A percentile compares a stretch with the other conserved stretches of the same genome.
phyloP scores from a whole-genome alignment of 129 eudicot species.

The Erigeron canadensis region DNA sequence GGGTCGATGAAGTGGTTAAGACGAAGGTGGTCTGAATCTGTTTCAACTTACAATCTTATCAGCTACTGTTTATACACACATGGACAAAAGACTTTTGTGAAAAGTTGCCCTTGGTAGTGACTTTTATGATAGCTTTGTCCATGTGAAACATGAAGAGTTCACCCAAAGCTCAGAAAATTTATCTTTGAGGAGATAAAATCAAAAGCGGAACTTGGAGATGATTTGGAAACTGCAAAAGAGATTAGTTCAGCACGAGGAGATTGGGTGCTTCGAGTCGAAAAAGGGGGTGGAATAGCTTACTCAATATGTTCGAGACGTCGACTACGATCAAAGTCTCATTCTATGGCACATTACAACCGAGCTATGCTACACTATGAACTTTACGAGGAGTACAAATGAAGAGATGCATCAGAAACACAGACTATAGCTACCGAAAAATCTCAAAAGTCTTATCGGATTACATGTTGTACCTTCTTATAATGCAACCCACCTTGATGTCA shows the following conservation, averaged over 20 bases:
- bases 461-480: constrained; percentile 66
- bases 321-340: constrained; percentile 53
- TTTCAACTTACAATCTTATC: constrained; percentile 44
- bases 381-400: not conserved
- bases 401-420: not conserved
- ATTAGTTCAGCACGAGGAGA: constrained; percentile 56
- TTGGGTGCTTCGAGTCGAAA: constrained; percentile 45
- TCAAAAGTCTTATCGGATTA: constrained; percentile 53
- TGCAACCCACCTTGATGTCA: constrained; percentile 65
- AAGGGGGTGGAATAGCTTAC: constrained; percentile 28
- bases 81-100: not conserved
- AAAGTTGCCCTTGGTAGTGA: constrained; percentile 13
- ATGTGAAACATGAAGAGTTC: constrained; percentile 22
- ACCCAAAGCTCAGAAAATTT: constrained; percentile 25
- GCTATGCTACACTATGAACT: constrained; percentile 38
- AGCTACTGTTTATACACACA: constrained; percentile 38
- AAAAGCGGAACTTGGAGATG: constrained; percentile 58
- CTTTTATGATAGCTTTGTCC: constrained; percentile 29
- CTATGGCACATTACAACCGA: constrained; percentile 70
- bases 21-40: constrained; percentile 49
- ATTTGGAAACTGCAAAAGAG: constrained; percentile 50
- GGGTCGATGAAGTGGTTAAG: not conserved
- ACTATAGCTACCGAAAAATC: not conserved
- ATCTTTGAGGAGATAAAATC: constrained; percentile 46
- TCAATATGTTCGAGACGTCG: constrained; percentile 29